Evolutionary conservation across 208 protist genomes (phyloP).

Genomic region (Paratrypanosoma confusum): DNA sequence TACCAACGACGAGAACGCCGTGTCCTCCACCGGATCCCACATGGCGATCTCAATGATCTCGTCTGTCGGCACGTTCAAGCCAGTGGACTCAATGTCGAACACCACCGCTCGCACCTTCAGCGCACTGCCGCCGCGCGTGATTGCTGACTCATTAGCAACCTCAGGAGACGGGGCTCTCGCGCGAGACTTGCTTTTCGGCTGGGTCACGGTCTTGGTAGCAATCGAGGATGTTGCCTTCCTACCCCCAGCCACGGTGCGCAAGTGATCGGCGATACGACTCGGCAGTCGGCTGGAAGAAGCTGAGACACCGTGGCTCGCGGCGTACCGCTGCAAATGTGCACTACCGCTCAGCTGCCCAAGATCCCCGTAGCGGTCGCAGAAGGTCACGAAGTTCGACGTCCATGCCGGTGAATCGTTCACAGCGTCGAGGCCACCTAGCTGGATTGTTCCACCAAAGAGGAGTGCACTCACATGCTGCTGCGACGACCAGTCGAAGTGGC

Average conservation of each 20-base stretch:
- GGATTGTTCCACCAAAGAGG: conserved; percentile 69
- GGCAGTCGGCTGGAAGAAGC: conserved; percentile 15
- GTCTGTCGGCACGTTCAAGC: conserved; percentile 66
- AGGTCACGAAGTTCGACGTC: conserved; percentile 69
- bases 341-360: conserved; percentile 37
- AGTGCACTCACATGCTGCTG: conserved; percentile 48
- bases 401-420: conserved; percentile 24
- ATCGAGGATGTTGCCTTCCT: conserved; percentile 1
- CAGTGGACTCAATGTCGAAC: conserved; percentile 83
- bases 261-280: conserved; percentile 21
- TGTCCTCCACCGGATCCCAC: conserved; percentile 74
- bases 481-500: conserved; percentile 71
- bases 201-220: neutral
- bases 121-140: neutral
- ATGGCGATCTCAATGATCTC: conserved; percentile 74
- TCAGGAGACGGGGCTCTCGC: conserved; percentile 22
- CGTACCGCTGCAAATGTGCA: conserved; percentile 69
- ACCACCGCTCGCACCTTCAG: conserved; percentile 39
- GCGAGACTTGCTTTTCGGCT: conserved; percentile 8
- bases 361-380: conserved; percentile 54
- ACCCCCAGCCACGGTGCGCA: conserved; percentile 11
- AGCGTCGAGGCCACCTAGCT: conserved; percentile 21
- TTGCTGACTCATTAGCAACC: neutral
- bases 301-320: conserved; percentile 25
- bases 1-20: conserved; percentile 61